Evolutionary conservation across 768 basidiomycete genomes (phyloP), one percentile per base, ranked within the genome.

Genomic region (button mushroom (Agaricus bisporus)): DNA sequence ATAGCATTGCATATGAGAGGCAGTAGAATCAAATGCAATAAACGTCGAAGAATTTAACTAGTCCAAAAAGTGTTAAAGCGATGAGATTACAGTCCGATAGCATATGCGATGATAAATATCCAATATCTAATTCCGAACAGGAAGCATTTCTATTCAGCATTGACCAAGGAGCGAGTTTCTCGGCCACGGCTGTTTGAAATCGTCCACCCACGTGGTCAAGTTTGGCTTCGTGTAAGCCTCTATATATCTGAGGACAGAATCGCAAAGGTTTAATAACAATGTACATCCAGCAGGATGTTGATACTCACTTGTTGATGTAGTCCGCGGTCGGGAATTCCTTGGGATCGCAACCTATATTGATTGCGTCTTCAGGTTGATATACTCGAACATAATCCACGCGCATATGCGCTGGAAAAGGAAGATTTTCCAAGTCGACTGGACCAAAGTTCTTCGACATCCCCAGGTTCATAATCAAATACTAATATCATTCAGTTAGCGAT

Each of bases 371-470:
- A 22, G 79, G 76, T 62, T 91, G 90, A 64, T 91, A 93, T 0
- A 92, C 86, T 37, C 89, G 76, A 56, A 78, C 69, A 56, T 77
- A 78, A 58, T 78, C 77, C 12, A 80, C 64, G 43, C 60, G 63
- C 74, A 78, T 70, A 41, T 67, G 67, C 2, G 68, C 65, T n/a
- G 93, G 91, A 70, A 90, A 91, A 5, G 73, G 71, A 12, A 95
- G 72, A 55, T 85, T 70, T 3, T 72, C 67, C 48, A 88, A 77
- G 66, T 95, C 85, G 26, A 93, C 80, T 4, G 68, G 59, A 10
- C 83, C 85, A 61, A 97, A 97, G 65, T 82, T 87, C 56, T 72
- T 68, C 6, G 91, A 93, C 67, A 95, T 82, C 53, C 91, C 93
- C 58, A 93, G 70, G 66, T 94, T 93, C 59, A 78, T 71, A 57